These are phyloP conservation scores for Fennellomyces sp. DNA, from an alignment of 371 early-diverging fungal species.

Conservation along the genomic window DNA sequence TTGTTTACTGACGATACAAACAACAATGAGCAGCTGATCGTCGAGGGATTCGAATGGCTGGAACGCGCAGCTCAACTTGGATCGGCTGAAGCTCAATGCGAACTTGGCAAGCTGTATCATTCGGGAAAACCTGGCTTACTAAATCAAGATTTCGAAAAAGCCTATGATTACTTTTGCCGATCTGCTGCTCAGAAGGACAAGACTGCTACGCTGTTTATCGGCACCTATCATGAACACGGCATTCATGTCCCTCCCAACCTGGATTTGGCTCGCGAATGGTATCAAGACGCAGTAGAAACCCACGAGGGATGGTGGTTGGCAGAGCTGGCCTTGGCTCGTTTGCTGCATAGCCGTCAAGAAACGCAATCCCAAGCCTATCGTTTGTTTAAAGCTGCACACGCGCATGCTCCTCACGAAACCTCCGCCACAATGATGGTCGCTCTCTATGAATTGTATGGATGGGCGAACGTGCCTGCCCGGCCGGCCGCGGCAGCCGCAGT, in stretches of 20 bases:
- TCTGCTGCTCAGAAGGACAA: conserved; percentile 38
- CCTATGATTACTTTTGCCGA: conserved; percentile 45
- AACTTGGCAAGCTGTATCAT: conserved; percentile 43
- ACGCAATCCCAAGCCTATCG: conserved; percentile 25
- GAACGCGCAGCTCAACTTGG: conserved; percentile 38
- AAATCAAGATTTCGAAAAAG: conserved; percentile 44
- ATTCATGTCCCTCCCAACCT: conserved; percentile 42
- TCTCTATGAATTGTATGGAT: conserved; percentile 42
- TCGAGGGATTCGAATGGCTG: conserved; percentile 30
- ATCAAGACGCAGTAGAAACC: conserved; percentile 28
- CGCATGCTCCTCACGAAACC: conserved; percentile 12
- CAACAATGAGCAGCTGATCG: not conserved
- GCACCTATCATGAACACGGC: conserved; percentile 48
- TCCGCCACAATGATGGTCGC: conserved; percentile 35
- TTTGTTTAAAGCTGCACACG: conserved; percentile 29
- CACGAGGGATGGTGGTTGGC: conserved; percentile 34
- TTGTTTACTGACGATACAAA: conserved; percentile 13
- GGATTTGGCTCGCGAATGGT: conserved; percentile 37
- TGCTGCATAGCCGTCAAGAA: conserved; percentile 29
- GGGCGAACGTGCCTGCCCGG: conserved; percentile 28
- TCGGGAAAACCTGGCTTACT: conserved; percentile 17
- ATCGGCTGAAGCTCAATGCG: conserved; percentile 38
- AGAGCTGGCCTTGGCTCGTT: conserved; percentile 40
- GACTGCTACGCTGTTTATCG: conserved; percentile 42
- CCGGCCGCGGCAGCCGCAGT: conserved; percentile 24